Evolutionary conservation across 2,329 filamentous ascomycete species (phyloP).

Genomic region (Colletotrichum spaethianum): DNA sequence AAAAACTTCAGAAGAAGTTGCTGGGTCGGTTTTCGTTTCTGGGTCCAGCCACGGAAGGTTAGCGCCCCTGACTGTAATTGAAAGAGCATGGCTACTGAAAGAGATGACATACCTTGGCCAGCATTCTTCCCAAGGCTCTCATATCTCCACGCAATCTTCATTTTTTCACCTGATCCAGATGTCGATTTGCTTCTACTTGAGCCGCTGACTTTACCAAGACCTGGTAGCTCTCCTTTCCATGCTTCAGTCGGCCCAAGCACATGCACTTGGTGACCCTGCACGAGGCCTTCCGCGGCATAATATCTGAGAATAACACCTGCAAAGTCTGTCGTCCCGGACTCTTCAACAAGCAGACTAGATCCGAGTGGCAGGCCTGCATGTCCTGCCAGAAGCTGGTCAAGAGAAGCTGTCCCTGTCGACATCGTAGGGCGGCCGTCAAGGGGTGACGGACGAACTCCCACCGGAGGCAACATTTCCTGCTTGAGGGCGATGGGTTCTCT

Average conservation of each 20-base stretch:
- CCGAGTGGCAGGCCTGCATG: constrained; percentile 89
- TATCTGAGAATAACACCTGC: constrained; percentile 86
- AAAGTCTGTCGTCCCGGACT: constrained; percentile 95
- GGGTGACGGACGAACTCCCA: constrained; percentile 83
- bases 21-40: constrained; percentile 29
- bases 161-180: constrained; percentile 74
- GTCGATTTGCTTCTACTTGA: constrained; percentile 58
- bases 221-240: constrained; percentile 90
- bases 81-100: not conserved
- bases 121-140: constrained; percentile 73
- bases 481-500: constrained; percentile 42
- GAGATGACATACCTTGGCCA: constrained; percentile 41
- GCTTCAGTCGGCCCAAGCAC: constrained; percentile 83
- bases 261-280: constrained; percentile 92
- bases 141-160: constrained; percentile 99
- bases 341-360: constrained; percentile 84
- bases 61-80: not conserved
- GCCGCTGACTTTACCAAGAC: constrained; percentile 65
- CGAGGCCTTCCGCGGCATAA: constrained; percentile 92
- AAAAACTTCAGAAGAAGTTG: constrained; percentile 60
- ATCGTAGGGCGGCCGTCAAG: constrained; percentile 89
- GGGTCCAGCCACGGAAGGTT: not conserved
- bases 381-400: constrained; percentile 88
- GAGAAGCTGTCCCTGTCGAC: constrained; percentile 89
- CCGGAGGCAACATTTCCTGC: constrained; percentile 55